Percentiles rank a stretch among this genome's conserved stretches.
Conservation (phyloP, 2,329 filamentous ascomycete species). For the Scedosporium dehoogii region DNA sequence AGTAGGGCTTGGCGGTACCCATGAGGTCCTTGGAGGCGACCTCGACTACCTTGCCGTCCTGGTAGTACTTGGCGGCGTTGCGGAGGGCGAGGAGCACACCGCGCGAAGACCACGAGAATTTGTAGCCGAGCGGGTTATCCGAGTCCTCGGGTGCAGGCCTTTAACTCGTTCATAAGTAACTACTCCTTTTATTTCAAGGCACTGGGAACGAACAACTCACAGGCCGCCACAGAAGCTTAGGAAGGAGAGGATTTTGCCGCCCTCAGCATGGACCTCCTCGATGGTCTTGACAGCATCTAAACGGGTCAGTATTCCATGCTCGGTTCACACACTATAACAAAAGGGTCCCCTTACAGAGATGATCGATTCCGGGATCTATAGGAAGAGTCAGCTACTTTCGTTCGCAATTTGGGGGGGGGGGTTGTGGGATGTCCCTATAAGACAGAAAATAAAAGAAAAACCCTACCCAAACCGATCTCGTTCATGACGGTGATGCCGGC, state of each 20-base stretch:
- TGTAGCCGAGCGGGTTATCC: slow-evolving; percentile 87
- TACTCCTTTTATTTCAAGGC: no score
- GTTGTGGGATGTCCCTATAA: slow-evolving; percentile 6
- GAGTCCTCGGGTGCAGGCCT: slow-evolving; percentile 56
- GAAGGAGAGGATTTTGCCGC: slow-evolving; percentile 79
- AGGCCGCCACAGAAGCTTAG: slow-evolving; percentile 78
- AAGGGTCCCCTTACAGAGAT: slow-evolving; percentile 28
- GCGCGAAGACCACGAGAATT: slow-evolving; percentile 66
- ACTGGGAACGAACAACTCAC: no score
- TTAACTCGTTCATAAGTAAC: no score
- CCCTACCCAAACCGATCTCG: slow-evolving; percentile 63
- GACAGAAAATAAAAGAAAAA: slow-evolving; percentile 10
- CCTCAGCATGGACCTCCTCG: slow-evolving; percentile 72
- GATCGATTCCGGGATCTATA: slow-evolving; percentile 61
- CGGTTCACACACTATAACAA: slow-evolving; percentile 15
- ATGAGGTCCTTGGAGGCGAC: slow-evolving; percentile 63
- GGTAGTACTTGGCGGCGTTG: slow-evolving; percentile 75
- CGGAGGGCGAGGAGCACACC: slow-evolving; percentile 81
- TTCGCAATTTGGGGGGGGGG: neutral
- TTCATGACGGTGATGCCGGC: slow-evolving; percentile 97
- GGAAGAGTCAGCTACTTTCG: slow-evolving; percentile 15
- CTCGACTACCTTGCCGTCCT: slow-evolving; percentile 66
- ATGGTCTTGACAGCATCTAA: slow-evolving; percentile 77
- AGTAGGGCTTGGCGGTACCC: slow-evolving; percentile 80
- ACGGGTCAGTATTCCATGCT: slow-evolving; percentile 25